Evolutionary conservation across 2,329 filamentous ascomycete genomes (phyloP).

Genomic region (Xylariales sp.): DNA sequence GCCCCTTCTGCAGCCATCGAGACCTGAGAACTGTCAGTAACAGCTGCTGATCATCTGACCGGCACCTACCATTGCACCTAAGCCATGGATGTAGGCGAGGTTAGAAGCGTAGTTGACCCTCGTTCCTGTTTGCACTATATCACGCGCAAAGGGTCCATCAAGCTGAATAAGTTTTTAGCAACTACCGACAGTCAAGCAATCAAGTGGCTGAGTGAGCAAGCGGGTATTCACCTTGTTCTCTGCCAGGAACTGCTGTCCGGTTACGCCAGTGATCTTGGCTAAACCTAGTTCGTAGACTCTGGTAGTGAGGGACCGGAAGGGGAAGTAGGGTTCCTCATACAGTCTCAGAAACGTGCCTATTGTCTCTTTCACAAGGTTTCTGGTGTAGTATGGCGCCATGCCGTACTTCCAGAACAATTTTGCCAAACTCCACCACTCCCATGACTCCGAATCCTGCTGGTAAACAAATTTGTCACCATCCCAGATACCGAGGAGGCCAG

Average conservation of each 20-base stretch:
- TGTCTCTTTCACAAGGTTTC: constrained; percentile 65
- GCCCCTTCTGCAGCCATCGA: constrained; percentile 87
- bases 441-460: constrained; percentile 51
- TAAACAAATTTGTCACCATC: constrained; percentile 73
- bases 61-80: constrained; percentile 69
- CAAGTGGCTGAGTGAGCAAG: too few species aligned
- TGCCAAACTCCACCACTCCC: constrained; percentile 73
- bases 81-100: constrained; percentile 75
- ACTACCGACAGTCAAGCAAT: too few species aligned
- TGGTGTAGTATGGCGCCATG: constrained; percentile 66
- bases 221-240: constrained; percentile 52
- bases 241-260: constrained; percentile 68
- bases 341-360: constrained; percentile 71
- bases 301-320: constrained; percentile 71
- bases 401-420: constrained; percentile 87
- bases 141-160: constrained; percentile 61
- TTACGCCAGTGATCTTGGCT: constrained; percentile 58
- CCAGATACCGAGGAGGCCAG: constrained; percentile 71
- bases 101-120: constrained; percentile 95
- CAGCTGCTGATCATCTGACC: neutral
- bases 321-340: constrained; percentile 79
- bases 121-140: constrained; percentile 86
- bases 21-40: constrained; percentile 38
- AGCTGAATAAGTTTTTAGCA: too few species aligned
- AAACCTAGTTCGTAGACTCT: constrained; percentile 65